Evolutionary conservation across 2,329 filamentous ascomycete genomes (phyloP).

Genomic region (Hypoxylon sp.): DNA sequence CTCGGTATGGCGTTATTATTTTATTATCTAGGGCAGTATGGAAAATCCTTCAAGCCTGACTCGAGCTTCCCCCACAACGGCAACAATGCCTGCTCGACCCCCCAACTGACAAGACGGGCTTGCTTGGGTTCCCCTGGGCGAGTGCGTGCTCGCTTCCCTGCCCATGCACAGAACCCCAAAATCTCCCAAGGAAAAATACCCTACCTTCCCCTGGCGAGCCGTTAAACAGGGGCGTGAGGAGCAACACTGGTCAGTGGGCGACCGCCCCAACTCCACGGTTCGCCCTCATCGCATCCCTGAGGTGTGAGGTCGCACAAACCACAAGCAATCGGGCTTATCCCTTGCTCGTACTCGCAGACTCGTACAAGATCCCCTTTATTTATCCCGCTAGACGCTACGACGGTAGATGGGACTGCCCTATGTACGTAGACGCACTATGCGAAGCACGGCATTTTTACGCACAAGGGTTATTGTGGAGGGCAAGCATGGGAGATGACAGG

Average conservation of each 20-base stretch:
- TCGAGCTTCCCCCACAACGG: slow-evolving; percentile 44
- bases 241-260: slow-evolving; percentile 32
- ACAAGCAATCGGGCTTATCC: slow-evolving; percentile 45
- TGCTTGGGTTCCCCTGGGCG: slow-evolving; percentile 35
- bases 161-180: slow-evolving; percentile 42
- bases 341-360: slow-evolving; percentile 46
- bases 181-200: slow-evolving; percentile 31
- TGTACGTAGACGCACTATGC: slow-evolving; percentile 37
- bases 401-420: slow-evolving; percentile 41
- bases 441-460: slow-evolving; percentile 44
- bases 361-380: slow-evolving; percentile 45
- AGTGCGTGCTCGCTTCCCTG: slow-evolving; percentile 43
- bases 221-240: slow-evolving; percentile 36
- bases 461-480: slow-evolving; percentile 38
- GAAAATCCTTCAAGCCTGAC: slow-evolving; percentile 21
- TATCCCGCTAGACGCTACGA: slow-evolving; percentile 40
- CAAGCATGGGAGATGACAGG: slow-evolving; percentile 29
- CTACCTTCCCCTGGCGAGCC: slow-evolving; percentile 33
- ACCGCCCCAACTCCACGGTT: slow-evolving; percentile 46
- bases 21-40: slow-evolving; percentile 23
- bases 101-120: slow-evolving; percentile 36
- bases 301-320: slow-evolving; percentile 45
- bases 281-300: slow-evolving; percentile 45
- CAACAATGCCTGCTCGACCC: slow-evolving; percentile 40
- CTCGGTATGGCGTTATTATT: slow-evolving; percentile 1